Evolutionary conservation across 257 asterid species (phyloP).

Genomic region (Solanum sejunctum): DNA sequence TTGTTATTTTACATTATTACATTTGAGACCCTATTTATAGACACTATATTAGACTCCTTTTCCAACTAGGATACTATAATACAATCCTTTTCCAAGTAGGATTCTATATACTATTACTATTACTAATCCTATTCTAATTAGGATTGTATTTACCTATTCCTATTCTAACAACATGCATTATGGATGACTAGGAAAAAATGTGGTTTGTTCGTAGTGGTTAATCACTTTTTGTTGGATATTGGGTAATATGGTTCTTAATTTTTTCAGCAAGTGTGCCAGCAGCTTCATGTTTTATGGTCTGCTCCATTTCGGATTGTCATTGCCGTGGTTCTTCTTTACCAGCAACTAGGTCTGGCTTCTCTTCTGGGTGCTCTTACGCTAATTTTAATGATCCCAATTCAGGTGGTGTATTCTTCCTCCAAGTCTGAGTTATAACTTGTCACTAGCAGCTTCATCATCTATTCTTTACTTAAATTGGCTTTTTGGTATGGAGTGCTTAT

Average conservation of each 20-base stretch:
- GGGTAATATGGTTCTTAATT: constrained; percentile 2
- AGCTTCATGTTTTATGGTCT: constrained; percentile 88
- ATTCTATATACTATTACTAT: too few species aligned
- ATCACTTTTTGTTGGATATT: not conserved
- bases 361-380: constrained; percentile 74
- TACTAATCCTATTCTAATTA: too few species aligned
- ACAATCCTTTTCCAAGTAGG: too few species aligned
- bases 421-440: not conserved
- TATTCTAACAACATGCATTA: not conserved
- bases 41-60: too few species aligned
- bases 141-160: too few species aligned
- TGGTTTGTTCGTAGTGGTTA: not conserved
- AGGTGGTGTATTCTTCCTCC: constrained; percentile 30
- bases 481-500: not conserved
- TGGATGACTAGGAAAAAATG: not conserved
- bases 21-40: too few species aligned
- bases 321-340: constrained; percentile 86
- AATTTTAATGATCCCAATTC: constrained; percentile 73
- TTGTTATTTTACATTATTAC: too few species aligned
- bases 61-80: too few species aligned
- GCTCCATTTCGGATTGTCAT: constrained; percentile 73
- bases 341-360: constrained; percentile 84
- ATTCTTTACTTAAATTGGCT: not conserved
- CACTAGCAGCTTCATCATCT: not conserved
- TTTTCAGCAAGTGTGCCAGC: constrained; percentile 83